phyloP scores from a whole-genome alignment of 345 rosid genomes.

The Dipteronia sinensis region DNA sequence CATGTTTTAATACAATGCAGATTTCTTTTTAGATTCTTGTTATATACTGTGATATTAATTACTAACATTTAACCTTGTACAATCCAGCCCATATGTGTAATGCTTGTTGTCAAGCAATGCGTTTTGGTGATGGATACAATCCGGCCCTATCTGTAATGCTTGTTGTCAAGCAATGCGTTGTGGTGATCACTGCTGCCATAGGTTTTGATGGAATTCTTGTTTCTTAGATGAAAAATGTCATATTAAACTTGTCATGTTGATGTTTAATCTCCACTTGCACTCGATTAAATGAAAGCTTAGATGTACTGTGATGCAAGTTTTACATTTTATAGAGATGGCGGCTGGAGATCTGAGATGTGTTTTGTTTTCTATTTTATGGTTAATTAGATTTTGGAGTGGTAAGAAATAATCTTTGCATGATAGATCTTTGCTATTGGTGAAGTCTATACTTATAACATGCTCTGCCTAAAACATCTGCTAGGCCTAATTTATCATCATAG shows the following conservation, averaged over 20 bases:
- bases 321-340: background rate
- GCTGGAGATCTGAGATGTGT: background rate
- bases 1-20: conserved; percentile 12
- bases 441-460: background rate
- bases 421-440: background rate
- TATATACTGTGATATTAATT: background rate
- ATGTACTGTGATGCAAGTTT: background rate
- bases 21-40: background rate
- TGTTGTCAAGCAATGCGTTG: background rate
- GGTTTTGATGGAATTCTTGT: background rate
- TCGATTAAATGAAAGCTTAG: background rate
- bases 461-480: background rate
- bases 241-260: background rate
- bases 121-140: too few relatives aligned
- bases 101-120: background rate
- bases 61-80: background rate
- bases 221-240: background rate
- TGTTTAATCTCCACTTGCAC: background rate
- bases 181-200: background rate
- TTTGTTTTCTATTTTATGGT: background rate
- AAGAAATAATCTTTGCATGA: background rate
- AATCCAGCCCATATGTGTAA: background rate
- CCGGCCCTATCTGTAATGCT: background rate
- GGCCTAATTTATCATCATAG: background rate
- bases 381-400: background rate